Percentiles rank a stretch among this genome's conserved stretches.
These are phyloP conservation scores for Globisporangium alternatum DNA, from an alignment of 352 stramenopile genomes.

Conservation along the genomic window DNA sequence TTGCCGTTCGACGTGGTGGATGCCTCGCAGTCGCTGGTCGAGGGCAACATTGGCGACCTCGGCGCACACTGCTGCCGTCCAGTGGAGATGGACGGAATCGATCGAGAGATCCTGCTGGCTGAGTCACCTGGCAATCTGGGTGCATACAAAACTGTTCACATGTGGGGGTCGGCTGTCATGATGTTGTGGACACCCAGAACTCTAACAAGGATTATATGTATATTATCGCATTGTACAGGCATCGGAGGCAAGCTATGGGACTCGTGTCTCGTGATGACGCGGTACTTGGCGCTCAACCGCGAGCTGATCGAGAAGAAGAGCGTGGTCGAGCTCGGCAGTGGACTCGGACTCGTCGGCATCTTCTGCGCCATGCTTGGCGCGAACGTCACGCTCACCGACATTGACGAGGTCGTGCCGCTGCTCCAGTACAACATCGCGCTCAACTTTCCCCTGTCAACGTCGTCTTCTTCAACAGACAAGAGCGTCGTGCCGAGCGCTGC, in stretches of 20 bases:
- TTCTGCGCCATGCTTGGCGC: conserved; percentile 65
- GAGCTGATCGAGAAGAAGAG: conserved; percentile 38
- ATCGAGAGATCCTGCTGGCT: conserved; percentile 59
- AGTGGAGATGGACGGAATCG: conserved; percentile 45
- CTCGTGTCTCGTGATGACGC: conserved; percentile 71
- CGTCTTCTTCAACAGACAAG: neutral
- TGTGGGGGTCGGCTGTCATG: neutral
- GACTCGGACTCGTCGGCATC: conserved; percentile 72
- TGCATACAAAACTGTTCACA: conserved; percentile 16
- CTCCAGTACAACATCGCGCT: conserved; percentile 76
- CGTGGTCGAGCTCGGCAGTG: conserved; percentile 74
- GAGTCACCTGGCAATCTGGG: conserved; percentile 72
- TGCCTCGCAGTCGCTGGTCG: conserved; percentile 14
- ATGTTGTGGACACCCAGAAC: neutral
- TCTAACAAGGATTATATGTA: neutral
- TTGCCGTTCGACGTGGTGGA: conserved; percentile 42
- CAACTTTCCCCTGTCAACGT: conserved; percentile 34
- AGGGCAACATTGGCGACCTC: conserved; percentile 27
- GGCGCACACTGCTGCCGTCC: conserved; percentile 74
- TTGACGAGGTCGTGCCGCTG: conserved; percentile 69
- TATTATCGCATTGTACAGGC: conserved; percentile 20
- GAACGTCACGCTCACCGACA: conserved; percentile 66
- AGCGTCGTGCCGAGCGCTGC: conserved; percentile 22
- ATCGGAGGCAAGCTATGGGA: conserved; percentile 86
- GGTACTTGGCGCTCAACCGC: conserved; percentile 43